Evolutionary conservation across 129 eudicot species (phyloP).

Genomic region (Ambrosia trifida): DNA sequence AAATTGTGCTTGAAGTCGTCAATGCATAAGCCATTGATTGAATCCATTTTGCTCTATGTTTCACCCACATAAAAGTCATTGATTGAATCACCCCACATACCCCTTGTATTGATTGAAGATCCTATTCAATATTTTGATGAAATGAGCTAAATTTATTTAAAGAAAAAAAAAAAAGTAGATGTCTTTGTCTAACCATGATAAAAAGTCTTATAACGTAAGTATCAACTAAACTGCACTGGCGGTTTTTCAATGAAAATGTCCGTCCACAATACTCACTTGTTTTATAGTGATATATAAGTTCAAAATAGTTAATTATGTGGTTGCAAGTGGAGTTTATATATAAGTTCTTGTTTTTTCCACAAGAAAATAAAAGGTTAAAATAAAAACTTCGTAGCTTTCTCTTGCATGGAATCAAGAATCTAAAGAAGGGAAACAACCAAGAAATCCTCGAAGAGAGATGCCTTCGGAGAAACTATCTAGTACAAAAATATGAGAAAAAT

Average conservation of each 20-base stretch:
- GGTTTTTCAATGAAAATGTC: too few species aligned
- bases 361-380: background rate
- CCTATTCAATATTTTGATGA: background rate
- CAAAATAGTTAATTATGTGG: background rate
- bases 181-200: background rate
- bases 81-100: too few species aligned
- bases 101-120: background rate
- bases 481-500: conserved; percentile 4
- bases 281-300: background rate
- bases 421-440: conserved; percentile 24
- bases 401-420: conserved; percentile 16
- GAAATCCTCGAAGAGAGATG: conserved; percentile 27
- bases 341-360: background rate
- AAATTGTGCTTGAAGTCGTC: background rate
- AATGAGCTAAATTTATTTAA: background rate
- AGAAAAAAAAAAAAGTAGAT: background rate
- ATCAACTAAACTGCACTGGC: background rate
- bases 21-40: background rate
- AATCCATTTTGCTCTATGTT: too few species aligned
- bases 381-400: conserved; percentile 12
- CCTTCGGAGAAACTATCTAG: conserved; percentile 29
- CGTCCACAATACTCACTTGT: too few species aligned
- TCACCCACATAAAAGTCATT: too few species aligned
- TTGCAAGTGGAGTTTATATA: background rate
- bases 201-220: background rate